Percentiles rank a stretch among this genome's conserved stretches.
Evolutionary conservation across 192 early-diverging fungal genomes (phyloP).

Genomic region (Gorgonomyces haynaldii): DNA sequence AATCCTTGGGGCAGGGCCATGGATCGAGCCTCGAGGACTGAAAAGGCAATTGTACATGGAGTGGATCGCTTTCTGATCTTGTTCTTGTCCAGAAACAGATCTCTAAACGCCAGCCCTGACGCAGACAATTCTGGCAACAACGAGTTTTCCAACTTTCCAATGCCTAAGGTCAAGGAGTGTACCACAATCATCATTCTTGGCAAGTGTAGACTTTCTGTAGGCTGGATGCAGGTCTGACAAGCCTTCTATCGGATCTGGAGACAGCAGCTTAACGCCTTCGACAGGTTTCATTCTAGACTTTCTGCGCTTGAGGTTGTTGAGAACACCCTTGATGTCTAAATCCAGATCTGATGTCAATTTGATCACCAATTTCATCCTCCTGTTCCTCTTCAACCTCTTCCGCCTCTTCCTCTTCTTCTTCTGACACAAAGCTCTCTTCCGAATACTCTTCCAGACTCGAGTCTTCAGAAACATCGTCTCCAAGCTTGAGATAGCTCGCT

Average conservation of each 20-base stretch:
- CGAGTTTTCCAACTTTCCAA: constrained; percentile 1
- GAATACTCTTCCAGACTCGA: background rate
- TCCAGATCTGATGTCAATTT: background rate
- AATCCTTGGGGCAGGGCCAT: constrained; percentile 9
- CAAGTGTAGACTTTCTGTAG: constrained; percentile 14
- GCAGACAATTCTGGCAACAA: constrained; percentile 11
- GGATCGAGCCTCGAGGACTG: constrained; percentile 23
- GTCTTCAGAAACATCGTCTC: background rate
- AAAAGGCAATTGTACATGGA: constrained; percentile 31
- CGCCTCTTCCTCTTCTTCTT: background rate
- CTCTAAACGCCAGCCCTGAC: constrained; percentile 16
- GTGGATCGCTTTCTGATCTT: constrained; percentile 15
- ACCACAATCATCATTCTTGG: constrained; percentile 9
- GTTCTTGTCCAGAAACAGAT: constrained; percentile 22
- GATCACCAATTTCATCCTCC: background rate
- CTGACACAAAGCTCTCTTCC: background rate
- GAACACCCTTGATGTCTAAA: background rate
- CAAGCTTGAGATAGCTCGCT: constrained; percentile 21
- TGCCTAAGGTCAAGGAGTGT: constrained; percentile 5
- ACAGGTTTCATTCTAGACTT: constrained; percentile 2
- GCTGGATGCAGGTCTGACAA: constrained; percentile 10
- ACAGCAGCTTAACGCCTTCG: background rate
- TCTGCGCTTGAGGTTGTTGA: constrained; percentile 1
- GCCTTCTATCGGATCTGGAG: constrained; percentile 8
- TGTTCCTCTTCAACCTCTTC: background rate